Evolutionary conservation across 805 yeast genomes (phyloP).

Genomic region (Scheffersomyces spartinae): DNA sequence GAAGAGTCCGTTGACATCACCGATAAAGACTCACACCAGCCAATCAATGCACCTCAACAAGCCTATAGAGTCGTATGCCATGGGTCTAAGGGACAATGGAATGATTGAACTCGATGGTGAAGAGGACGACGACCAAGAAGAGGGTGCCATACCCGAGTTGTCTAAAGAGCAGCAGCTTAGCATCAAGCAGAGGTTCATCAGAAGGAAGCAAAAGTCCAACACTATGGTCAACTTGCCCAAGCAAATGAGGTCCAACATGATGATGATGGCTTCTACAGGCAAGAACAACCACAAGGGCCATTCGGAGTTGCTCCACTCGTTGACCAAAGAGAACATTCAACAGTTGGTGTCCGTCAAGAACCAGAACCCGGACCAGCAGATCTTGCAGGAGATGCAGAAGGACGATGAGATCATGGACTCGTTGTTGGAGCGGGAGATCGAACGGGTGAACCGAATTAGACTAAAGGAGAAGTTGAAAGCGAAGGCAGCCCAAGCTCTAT

Average conservation of each 20-base stretch:
- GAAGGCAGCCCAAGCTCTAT: slow-evolving; percentile 26
- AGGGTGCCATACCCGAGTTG: slow-evolving; percentile 14
- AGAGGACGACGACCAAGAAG: slow-evolving; percentile 9
- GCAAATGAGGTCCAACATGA: slow-evolving; percentile 5
- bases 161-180: slow-evolving; percentile 19
- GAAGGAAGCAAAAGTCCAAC: slow-evolving; percentile 7
- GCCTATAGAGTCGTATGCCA: no score
- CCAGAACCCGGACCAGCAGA: slow-evolving; percentile 14
- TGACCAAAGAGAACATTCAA: slow-evolving; percentile 21
- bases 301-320: no score
- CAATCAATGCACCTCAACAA: no score
- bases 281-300: no score
- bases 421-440: slow-evolving; percentile 38
- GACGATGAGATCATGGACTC: slow-evolving; percentile 34
- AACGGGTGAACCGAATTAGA: slow-evolving; percentile 34
- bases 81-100: no score
- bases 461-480: slow-evolving; percentile 28
- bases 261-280: no score
- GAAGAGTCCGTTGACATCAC: no score
- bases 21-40: no score
- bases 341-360: slow-evolving; percentile 18
- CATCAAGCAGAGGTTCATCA: slow-evolving; percentile 21
- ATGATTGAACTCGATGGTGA: no score
- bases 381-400: slow-evolving; percentile 24
- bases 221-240: slow-evolving; percentile 5